Conservation (phyloP, 2,329 filamentous ascomycete species). For the Fusarium goolgardi region DNA sequence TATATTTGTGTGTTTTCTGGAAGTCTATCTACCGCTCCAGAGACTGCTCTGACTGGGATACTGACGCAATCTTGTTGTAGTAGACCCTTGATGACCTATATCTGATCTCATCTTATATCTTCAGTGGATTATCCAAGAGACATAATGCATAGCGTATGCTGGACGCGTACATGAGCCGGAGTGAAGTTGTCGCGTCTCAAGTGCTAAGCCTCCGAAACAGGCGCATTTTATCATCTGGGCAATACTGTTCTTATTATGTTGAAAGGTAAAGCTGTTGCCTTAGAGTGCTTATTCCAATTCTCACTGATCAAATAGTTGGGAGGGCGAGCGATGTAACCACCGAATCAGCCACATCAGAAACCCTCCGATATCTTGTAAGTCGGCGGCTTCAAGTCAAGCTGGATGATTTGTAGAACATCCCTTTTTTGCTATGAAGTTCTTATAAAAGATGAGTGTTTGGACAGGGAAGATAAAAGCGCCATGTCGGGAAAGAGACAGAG, state of each 20-base stretch:
- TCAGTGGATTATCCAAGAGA: too few species aligned
- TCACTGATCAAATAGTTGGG: background rate
- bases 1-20: too few species aligned
- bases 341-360: background rate
- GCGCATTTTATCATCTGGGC: background rate
- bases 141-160: background rate
- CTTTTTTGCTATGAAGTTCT: background rate
- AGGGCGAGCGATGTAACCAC: background rate
- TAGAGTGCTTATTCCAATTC: background rate
- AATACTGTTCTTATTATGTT: background rate
- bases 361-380: background rate
- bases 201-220: background rate
- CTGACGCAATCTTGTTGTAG: too few species aligned
- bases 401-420: background rate
- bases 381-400: background rate
- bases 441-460: background rate
- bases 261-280: too few species aligned
- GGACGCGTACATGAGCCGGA: background rate
- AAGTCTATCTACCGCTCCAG: too few species aligned
- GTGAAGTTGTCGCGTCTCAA: background rate
- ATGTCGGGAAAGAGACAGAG: background rate
- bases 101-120: too few species aligned
- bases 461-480: background rate
- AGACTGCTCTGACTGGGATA: too few species aligned
- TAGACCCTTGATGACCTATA: too few species aligned